Conservation (phyloP, 225 moss, liverwort and hornwort species). For the Thuidium tamariscinum region DNA sequence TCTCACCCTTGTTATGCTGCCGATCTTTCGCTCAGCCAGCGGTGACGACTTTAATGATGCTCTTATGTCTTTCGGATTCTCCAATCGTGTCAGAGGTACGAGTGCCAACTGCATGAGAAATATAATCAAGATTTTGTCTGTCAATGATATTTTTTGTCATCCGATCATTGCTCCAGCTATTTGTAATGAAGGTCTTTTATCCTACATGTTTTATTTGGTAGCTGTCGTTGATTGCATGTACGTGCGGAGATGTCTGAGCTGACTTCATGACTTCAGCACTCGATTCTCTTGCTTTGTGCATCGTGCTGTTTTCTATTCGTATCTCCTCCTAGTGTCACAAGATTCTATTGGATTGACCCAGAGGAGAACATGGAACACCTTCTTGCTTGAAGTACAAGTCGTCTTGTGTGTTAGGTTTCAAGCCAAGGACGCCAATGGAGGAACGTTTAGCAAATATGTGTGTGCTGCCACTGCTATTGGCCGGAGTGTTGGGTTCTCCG, state of each 20-base stretch:
- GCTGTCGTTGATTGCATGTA: background rate
- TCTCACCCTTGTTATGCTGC: conserved; percentile 63
- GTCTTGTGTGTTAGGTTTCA: conserved; percentile 37
- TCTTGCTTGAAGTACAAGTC: background rate
- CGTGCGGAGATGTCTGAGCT: background rate
- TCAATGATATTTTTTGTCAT: background rate
- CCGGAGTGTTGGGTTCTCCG: conserved; percentile 80
- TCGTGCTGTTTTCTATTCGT: background rate
- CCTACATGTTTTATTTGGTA: background rate
- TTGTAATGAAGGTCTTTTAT: background rate
- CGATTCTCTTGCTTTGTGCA: background rate
- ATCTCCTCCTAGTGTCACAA: background rate
- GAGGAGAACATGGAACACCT: background rate
- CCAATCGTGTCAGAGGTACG: conserved; percentile 64
- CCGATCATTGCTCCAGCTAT: background rate
- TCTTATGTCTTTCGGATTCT: conserved; percentile 69
- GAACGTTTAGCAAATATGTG: conserved; percentile 82
- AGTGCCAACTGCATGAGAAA: background rate
- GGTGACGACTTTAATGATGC: conserved; percentile 73
- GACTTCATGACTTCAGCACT: background rate
- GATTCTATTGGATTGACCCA: background rate
- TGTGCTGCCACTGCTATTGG: conserved; percentile 84
- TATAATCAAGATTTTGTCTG: background rate
- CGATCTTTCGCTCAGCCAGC: conserved; percentile 78
- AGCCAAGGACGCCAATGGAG: conserved; percentile 82